Conservation (phyloP, 805 yeast genomes). For the Schwanniomyces occidentalis region DNA sequence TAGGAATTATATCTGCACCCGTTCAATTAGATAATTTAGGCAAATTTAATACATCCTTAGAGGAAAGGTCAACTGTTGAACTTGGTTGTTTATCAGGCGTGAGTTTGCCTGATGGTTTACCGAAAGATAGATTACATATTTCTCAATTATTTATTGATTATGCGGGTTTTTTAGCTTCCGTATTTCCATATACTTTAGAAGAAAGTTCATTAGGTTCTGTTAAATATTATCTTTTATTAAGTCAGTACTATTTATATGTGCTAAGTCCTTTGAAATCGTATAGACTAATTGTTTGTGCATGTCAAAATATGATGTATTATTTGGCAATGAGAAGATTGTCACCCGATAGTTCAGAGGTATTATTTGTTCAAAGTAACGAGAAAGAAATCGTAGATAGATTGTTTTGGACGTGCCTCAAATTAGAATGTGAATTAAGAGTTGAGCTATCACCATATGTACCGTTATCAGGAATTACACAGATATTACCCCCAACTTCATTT, state of each 20-base stretch:
- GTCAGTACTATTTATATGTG: conserved; percentile 27
- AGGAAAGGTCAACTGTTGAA: conserved; percentile 23
- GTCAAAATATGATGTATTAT: conserved; percentile 31
- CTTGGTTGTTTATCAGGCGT: conserved; percentile 20
- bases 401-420: conserved; percentile 38
- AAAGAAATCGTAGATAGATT: conserved; percentile 26
- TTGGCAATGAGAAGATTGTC: conserved; percentile 18
- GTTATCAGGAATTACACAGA: conserved; percentile 30
- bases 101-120: conserved; percentile 12
- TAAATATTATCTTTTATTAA: conserved; percentile 21
- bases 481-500: conserved; percentile 32
- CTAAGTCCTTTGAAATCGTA: conserved; percentile 29
- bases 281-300: conserved; percentile 23
- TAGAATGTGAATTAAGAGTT: conserved; percentile 35
- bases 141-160: conserved; percentile 23
- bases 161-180: conserved; percentile 17
- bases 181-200: conserved; percentile 20
- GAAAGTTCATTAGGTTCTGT: conserved; percentile 17
- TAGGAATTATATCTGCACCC: conserved; percentile 32
- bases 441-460: conserved; percentile 37
- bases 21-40: conserved; percentile 33
- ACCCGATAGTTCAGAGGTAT: conserved; percentile 4
- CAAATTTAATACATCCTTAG: conserved; percentile 24
- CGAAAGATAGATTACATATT: conserved; percentile 20
- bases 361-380: conserved; percentile 6